Evolutionary conservation across 129 eudicot genomes (phyloP).

Genomic region (Pseudognaphalium luteoalbum): DNA sequence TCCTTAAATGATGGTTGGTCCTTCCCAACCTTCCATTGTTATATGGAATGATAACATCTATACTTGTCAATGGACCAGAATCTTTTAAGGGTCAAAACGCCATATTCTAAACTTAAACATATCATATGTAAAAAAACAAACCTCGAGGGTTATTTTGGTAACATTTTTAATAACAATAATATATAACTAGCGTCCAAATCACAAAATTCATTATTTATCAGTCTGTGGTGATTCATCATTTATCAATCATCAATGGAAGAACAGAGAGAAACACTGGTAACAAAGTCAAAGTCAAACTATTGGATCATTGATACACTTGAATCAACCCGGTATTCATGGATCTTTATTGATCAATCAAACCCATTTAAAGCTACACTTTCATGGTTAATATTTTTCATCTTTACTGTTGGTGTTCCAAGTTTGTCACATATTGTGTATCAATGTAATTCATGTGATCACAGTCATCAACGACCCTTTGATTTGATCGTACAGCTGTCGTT

Average conservation of each 20-base stretch:
- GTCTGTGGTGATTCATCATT: neutral
- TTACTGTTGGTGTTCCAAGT: constrained; percentile 60
- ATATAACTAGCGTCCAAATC: neutral
- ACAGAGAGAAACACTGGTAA: neutral
- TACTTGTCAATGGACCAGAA: neutral
- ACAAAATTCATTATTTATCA: neutral
- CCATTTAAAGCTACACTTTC: constrained; percentile 60
- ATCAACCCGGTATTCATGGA: constrained; percentile 57
- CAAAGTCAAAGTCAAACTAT: constrained; percentile 32
- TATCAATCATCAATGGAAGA: neutral
- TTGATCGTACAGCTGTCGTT: constrained; percentile 69
- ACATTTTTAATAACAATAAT: neutral
- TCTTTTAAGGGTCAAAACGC: neutral
- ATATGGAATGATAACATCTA: too few species aligned
- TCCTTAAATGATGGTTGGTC: too few species aligned
- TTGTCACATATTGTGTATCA: constrained; percentile 63
- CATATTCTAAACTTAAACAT: neutral
- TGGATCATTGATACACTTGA: constrained; percentile 44
- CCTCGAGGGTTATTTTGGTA: neutral
- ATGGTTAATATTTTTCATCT: constrained; percentile 60
- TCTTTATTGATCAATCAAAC: constrained; percentile 69
- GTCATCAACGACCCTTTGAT: constrained; percentile 68
- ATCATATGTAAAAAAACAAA: too few species aligned
- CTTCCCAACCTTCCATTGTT: too few species aligned
- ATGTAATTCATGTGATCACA: constrained; percentile 58